These are phyloP conservation scores for Kondoa subrosea DNA, from an alignment of 768 basidiomycete species.

Conservation along the genomic window DNA sequence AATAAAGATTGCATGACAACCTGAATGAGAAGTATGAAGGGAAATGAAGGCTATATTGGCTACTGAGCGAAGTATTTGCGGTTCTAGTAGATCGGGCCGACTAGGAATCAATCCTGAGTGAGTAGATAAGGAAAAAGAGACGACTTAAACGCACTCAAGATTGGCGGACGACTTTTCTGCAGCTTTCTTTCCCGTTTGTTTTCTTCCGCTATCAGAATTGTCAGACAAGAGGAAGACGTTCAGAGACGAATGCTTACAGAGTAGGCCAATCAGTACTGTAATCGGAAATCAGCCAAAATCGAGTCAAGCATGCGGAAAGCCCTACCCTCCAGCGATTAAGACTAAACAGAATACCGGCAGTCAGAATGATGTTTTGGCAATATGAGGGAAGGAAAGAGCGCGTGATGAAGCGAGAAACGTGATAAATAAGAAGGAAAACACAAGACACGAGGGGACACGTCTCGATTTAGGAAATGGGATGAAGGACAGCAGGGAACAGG, in stretches of 20 bases:
- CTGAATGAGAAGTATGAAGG: slow-evolving; percentile 41
- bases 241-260: not conserved
- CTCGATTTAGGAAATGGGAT: not conserved
- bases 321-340: not conserved
- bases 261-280: not conserved
- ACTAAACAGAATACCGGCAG: not conserved
- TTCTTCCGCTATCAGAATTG: not conserved
- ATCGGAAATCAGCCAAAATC: not conserved
- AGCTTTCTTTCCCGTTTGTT: not conserved
- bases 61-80: slow-evolving; percentile 74
- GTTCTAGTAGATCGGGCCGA: slow-evolving; percentile 53
- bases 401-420: not conserved
- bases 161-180: too few relatives aligned
- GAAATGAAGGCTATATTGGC: slow-evolving; percentile 38
- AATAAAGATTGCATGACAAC: slow-evolving; percentile 59
- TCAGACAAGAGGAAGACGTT: not conserved
- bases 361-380: not conserved
- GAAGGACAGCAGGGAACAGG: not conserved
- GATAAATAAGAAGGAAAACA: not conserved
- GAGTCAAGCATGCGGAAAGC: not conserved
- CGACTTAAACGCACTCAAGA: not conserved
- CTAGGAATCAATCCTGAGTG: not conserved
- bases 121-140: not conserved
- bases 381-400: not conserved
- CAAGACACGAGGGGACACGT: not conserved